Conservation (phyloP, 139 green algal species). For the Picochlorum sp. region DNA sequence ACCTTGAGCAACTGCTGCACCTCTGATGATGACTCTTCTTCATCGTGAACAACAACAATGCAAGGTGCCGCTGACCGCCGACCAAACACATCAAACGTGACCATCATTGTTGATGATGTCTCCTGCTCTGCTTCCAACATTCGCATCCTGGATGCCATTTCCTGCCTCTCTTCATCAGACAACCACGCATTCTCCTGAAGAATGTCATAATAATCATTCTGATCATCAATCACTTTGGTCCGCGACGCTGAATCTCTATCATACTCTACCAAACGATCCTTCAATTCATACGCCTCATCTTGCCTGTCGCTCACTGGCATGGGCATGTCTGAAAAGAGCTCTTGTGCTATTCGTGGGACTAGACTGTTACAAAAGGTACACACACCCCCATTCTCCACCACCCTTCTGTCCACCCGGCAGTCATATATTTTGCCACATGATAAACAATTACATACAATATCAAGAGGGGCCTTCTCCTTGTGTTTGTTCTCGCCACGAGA, state of each 20-base stretch:
- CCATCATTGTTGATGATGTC: conserved; percentile 23
- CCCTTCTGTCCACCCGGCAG: conserved; percentile 34
- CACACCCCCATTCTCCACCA: conserved; percentile 45
- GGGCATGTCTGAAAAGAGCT: too few species aligned
- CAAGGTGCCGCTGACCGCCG: conserved; percentile 20
- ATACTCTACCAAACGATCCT: conserved; percentile 48
- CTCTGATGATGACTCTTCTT: conserved; percentile 1
- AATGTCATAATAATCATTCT: conserved; percentile 86
- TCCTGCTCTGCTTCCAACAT: conserved; percentile 42
- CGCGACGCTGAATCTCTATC: conserved; percentile 69
- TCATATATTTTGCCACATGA: conserved; percentile 79
- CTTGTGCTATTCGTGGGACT: too few species aligned
- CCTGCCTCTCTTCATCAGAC: conserved; percentile 56
- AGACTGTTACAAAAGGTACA: conserved; percentile 59
- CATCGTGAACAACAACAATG: conserved; percentile 18
- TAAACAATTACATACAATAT: conserved; percentile 61
- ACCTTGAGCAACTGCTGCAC: conserved; percentile 3
- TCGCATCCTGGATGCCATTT: conserved; percentile 42
- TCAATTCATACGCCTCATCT: background rate
- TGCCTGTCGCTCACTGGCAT: background rate
- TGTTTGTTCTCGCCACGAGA: too few species aligned
- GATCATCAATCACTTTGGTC: conserved; percentile 87
- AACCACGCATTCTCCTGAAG: conserved; percentile 90
- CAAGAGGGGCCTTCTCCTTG: too few species aligned
- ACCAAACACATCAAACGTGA: conserved; percentile 81